Conservation (phyloP, 2,329 filamentous ascomycete species). For the Ophiostoma ulmi region DNA sequence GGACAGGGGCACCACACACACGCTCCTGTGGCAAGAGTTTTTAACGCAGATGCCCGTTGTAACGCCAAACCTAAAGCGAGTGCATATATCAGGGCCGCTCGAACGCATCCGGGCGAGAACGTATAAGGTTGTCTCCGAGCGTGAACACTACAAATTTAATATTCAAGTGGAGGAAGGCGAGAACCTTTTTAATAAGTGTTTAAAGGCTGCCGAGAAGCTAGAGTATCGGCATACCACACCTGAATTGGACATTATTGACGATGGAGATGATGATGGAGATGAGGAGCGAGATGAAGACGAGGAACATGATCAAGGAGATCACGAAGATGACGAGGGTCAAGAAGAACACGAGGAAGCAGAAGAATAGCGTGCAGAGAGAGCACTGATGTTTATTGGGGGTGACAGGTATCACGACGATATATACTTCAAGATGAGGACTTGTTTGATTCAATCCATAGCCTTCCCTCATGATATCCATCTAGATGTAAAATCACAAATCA, state of each 20-base stretch:
- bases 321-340: neutral
- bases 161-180: neutral
- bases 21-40: neutral
- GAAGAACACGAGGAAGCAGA: neutral
- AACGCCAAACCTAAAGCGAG: neutral
- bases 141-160: neutral
- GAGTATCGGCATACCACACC: neutral
- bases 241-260: too few relatives aligned
- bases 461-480: too few relatives aligned
- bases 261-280: neutral
- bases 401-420: too few relatives aligned
- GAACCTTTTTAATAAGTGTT: neutral
- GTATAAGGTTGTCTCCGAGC: neutral
- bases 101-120: neutral
- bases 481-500: neutral
- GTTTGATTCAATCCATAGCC: too few relatives aligned
- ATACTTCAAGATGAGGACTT: too few relatives aligned
- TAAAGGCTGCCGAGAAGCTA: neutral
- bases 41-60: neutral
- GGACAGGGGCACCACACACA: too few relatives aligned
- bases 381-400: neutral
- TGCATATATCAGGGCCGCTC: neutral
- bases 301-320: neutral
- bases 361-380: neutral
- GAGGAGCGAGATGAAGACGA: neutral